Base-by-base conservation (phyloP, 2,329 filamentous ascomycete species). In the Drechslerella coelobrocha region DNA sequence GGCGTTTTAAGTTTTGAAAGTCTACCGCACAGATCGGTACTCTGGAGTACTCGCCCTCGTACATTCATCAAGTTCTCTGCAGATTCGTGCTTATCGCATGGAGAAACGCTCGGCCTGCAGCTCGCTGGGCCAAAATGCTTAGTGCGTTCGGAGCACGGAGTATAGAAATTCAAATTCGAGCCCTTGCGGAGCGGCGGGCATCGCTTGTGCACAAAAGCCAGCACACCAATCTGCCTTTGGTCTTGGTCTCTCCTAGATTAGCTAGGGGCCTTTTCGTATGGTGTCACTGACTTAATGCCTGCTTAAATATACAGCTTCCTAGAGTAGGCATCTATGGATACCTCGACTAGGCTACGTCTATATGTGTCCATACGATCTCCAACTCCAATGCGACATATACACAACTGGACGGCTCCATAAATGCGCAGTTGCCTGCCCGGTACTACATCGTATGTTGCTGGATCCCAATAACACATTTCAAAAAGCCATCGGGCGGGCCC, bases 91-190 rank as follows among this genome's bases (percentile, higher is more conserved):
- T 39, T 39, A 39, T 39, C 34, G 34, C 34, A 39, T 39, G 17
- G 17, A 39, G 34, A 10, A n/a, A n/a, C n/a, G 17, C 34, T 39
- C 12, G 34, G 34, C 34, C 12, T 39, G 34, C 34, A 39, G 34
- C 34, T n/a, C n/a, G n/a, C n/a, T n/a, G 41, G 41, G 9, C 19
- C 19, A 45, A 17, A 14, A 14, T n/a, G 12, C 34, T n/a, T 39
- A 39, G 17, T 10, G 34, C 12, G 12, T 39, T 39, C 12, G 34
- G n/a, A 14, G 34, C 17, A 39, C n/a, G n/a, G n/a, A n/a, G n/a
- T n/a, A n/a, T n/a, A n/a, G n/a, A n/a, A n/a, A n/a, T 29, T 31
- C 39, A 55, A 62, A 29, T 27, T 59, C 54, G 10, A 60, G 55
- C 37, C 50, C 43, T 27, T 51, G 50, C 54, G 39, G 39, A 55